Evolutionary conservation across 345 rosid species (phyloP).

Genomic region (Alliaria petiolata): DNA sequence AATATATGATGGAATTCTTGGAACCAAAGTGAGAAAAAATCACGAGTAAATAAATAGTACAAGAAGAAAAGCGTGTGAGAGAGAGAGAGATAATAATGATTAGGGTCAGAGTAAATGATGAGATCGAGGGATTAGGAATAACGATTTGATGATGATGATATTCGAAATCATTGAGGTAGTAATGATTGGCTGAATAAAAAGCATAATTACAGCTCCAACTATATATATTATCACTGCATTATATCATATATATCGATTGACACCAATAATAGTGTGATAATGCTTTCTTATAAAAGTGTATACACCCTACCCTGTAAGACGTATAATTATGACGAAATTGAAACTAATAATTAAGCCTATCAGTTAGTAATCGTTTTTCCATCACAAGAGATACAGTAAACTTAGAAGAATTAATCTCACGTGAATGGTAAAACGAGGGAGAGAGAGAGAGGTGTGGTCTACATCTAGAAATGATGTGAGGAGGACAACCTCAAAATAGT

Average conservation of each 20-base stretch:
- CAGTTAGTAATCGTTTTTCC: not conserved
- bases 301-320: not conserved
- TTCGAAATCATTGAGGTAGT: slow-evolving; percentile 25
- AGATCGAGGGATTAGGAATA: slow-evolving; percentile 15
- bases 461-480: slow-evolving; percentile 26
- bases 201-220: slow-evolving; percentile 23
- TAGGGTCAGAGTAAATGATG: slow-evolving; percentile 25
- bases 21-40: not conserved
- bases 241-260: not conserved
- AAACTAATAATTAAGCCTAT: not conserved
- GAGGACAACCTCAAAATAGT: slow-evolving; percentile 36
- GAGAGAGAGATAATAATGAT: slow-evolving; percentile 11
- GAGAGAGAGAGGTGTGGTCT: slow-evolving; percentile 18
- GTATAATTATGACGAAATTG: not conserved
- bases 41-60: not conserved
- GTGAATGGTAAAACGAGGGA: not conserved
- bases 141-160: slow-evolving; percentile 11
- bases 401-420: not conserved
- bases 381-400: not conserved
- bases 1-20: not conserved
- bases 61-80: not conserved
- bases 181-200: slow-evolving; percentile 25
- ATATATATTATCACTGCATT: not conserved
- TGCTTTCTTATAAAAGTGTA: slow-evolving; percentile 12
- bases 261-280: slow-evolving; percentile 21